Evolutionary conservation across 2,329 filamentous ascomycete genomes (phyloP).

Genomic region (Geosmithia flava): DNA sequence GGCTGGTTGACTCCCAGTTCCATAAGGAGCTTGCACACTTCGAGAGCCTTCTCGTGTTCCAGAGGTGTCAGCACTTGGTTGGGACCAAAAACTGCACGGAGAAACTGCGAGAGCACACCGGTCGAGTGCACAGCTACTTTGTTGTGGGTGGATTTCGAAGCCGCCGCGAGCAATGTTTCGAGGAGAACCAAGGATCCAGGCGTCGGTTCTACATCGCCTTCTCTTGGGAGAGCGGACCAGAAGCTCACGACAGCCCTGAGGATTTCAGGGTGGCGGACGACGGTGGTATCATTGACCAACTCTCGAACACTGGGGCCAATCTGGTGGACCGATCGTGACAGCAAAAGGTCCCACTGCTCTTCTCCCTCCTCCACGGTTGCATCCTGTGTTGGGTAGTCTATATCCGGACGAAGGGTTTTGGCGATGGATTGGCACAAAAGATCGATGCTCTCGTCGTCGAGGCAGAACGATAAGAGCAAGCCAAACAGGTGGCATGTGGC

Average conservation of each 20-base stretch:
- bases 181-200: slow-evolving; percentile 52
- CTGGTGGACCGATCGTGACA: slow-evolving; percentile 22
- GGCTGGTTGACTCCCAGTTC: slow-evolving; percentile 65
- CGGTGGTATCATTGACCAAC: slow-evolving; percentile 36
- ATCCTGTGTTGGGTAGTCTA: slow-evolving; percentile 3
- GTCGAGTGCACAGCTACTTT: slow-evolving; percentile 60
- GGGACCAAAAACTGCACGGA: slow-evolving; percentile 46
- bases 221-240: slow-evolving; percentile 49
- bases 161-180: slow-evolving; percentile 46
- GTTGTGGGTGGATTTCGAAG: slow-evolving; percentile 54
- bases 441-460: slow-evolving; percentile 66
- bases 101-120: slow-evolving; percentile 54
- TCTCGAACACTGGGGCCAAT: slow-evolving; percentile 28
- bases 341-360: slow-evolving; percentile 24
- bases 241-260: slow-evolving; percentile 49
- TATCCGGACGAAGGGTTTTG: slow-evolving; percentile 18
- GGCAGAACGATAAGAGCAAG: slow-evolving; percentile 65
- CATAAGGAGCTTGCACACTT: slow-evolving; percentile 59
- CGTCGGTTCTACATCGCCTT: slow-evolving; percentile 27
- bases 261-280: slow-evolving; percentile 50
- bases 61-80: slow-evolving; percentile 35
- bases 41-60: slow-evolving; percentile 48
- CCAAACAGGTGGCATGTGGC: slow-evolving; percentile 66
- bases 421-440: slow-evolving; percentile 49
- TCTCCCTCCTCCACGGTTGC: slow-evolving; percentile 19